phyloP scores from a whole-genome alignment of 768 basidiomycete genomes.

The Suillus subaureus region DNA sequence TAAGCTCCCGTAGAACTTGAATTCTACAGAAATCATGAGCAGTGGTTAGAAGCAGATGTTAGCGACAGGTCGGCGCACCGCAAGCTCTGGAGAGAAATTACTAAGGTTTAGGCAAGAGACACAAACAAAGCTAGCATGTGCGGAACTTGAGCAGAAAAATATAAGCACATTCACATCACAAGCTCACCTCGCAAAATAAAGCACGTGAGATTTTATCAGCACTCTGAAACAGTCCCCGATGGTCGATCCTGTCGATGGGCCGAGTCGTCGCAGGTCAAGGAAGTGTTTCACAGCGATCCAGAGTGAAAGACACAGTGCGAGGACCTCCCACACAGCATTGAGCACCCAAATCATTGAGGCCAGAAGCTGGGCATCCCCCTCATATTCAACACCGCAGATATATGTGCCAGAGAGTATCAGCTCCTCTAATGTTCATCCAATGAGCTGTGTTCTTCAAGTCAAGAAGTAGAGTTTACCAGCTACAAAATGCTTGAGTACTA shows the following conservation, averaged over 20 bases:
- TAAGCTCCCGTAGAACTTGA: background rate
- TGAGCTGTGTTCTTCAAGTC: background rate
- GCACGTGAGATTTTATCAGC: background rate
- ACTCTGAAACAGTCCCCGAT: background rate
- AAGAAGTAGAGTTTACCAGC: background rate
- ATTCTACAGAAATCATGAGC: background rate
- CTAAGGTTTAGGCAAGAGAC: background rate
- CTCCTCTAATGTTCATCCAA: background rate
- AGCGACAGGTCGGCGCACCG: background rate
- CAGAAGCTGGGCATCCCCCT: background rate
- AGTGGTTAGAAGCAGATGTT: background rate
- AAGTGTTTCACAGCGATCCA: background rate
- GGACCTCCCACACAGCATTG: background rate
- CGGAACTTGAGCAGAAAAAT: background rate
- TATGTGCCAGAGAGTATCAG: background rate
- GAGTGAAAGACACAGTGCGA: background rate
- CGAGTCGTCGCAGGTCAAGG: background rate
- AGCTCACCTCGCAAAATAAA: background rate
- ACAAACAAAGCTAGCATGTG: background rate
- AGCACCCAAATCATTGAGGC: background rate
- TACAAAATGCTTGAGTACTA: background rate
- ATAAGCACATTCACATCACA: background rate
- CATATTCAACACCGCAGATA: background rate
- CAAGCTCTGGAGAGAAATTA: accelerated
- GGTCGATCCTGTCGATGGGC: background rate